Evolutionary conservation across 1,284 basidiomycete genomes (phyloP).

Genomic region (Sporisorium exsertum): DNA sequence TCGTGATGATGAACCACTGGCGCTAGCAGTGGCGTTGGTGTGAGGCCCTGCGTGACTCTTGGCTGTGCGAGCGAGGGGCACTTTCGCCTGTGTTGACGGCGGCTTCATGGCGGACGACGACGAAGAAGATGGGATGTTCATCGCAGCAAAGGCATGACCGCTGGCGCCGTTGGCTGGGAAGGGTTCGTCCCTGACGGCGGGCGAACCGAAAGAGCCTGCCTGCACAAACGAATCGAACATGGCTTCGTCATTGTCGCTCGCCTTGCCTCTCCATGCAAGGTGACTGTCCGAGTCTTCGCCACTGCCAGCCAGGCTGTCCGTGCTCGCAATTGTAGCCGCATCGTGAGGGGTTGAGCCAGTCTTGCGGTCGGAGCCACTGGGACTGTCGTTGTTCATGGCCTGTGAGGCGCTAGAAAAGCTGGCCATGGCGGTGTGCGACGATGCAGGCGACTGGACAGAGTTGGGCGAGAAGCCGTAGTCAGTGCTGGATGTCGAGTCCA

Average conservation of each 20-base stretch:
- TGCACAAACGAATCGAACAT: constrained; percentile 65
- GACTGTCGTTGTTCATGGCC: constrained; percentile 40
- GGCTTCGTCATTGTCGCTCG: constrained; percentile 55
- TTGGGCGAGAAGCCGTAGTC: constrained; percentile 47
- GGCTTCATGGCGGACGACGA: constrained; percentile 39
- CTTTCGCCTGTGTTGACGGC: constrained; percentile 22
- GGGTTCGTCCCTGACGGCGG: constrained; percentile 24
- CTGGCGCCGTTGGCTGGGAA: constrained; percentile 20
- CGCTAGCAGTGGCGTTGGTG: constrained; percentile 8
- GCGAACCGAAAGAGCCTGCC: constrained; percentile 55
- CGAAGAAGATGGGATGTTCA: constrained; percentile 25
- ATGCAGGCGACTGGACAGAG: constrained; percentile 46
- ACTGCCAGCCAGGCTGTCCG: constrained; percentile 36
- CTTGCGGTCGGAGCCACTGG: constrained; percentile 46
- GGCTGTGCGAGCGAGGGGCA: constrained; percentile 2
- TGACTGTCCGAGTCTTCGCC: constrained; percentile 49
- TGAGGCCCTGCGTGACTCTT: too few species aligned
- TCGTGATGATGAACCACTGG: constrained; percentile 45
- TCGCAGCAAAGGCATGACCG: constrained; percentile 31
- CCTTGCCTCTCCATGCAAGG: constrained; percentile 33
- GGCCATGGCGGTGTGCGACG: constrained; percentile 37
- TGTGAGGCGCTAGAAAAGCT: constrained; percentile 35
- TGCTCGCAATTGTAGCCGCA: constrained; percentile 20
- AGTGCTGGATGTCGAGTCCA: constrained; percentile 48
- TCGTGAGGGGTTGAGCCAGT: constrained; percentile 26